Evolutionary conservation across 345 rosid genomes (phyloP).

Genomic region (Boechera divaricarpa): DNA sequence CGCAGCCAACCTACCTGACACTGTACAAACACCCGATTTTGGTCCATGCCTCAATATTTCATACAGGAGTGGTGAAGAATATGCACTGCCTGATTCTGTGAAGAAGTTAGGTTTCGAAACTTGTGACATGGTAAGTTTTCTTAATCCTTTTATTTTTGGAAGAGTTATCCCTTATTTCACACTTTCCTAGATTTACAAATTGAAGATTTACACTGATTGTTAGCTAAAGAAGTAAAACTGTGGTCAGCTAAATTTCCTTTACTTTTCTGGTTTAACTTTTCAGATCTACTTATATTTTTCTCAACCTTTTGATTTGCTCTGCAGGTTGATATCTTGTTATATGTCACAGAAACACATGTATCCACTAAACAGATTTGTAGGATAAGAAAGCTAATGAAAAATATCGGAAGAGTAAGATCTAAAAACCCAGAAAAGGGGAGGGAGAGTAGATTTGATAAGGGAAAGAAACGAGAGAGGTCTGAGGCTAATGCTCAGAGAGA

Average conservation of each 20-base stretch:
- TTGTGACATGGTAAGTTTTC: conserved; percentile 71
- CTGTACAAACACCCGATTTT: conserved; percentile 55
- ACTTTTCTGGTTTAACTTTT: background rate
- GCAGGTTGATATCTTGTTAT: conserved; percentile 90
- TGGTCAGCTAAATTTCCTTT: background rate
- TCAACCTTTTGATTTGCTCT: conserved; percentile 35
- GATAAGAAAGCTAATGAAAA: conserved; percentile 72
- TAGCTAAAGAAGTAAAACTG: conserved; percentile 27
- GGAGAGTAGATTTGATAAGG: conserved; percentile 16
- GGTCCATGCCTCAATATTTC: conserved; percentile 86
- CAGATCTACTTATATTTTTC: background rate
- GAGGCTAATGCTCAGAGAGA: conserved; percentile 47
- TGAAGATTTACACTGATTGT: conserved; percentile 9
- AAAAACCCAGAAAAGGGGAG: conserved; percentile 16
- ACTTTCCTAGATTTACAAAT: conserved; percentile 5
- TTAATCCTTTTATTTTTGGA: conserved; percentile 15
- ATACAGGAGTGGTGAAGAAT: conserved; percentile 73
- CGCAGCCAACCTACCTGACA: conserved; percentile 66
- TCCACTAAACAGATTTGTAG: conserved; percentile 80
- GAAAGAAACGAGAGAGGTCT: conserved; percentile 46
- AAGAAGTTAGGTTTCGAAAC: conserved; percentile 70
- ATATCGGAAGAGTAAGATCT: conserved; percentile 28
- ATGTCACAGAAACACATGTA: conserved; percentile 72
- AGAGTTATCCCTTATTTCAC: background rate
- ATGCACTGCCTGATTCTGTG: conserved; percentile 57